Conservation (phyloP, 306 rosid genomes). For the Trifolium repens region DNA sequence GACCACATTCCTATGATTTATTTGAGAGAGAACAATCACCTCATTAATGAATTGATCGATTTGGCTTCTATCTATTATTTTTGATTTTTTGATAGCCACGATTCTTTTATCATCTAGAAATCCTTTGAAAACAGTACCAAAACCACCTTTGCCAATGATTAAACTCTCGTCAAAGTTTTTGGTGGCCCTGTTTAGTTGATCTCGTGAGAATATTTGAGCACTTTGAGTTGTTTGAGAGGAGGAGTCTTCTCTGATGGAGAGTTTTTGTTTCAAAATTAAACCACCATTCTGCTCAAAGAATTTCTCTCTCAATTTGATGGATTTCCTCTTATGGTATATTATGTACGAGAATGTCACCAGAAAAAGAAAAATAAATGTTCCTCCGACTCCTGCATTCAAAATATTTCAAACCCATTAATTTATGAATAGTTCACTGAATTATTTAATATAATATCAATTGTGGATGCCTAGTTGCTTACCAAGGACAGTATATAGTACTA, state of each 20-base stretch:
- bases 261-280: conserved; percentile 23
- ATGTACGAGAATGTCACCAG: conserved; percentile 5
- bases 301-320: conserved; percentile 33
- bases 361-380: background rate
- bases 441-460: background rate
- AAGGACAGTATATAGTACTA: background rate
- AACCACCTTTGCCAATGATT: conserved; percentile 52
- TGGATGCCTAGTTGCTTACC: background rate
- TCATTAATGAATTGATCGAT: conserved; percentile 54
- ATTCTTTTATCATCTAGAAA: background rate
- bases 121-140: conserved; percentile 50
- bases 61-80: conserved; percentile 41
- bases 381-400: conserved; percentile 25
- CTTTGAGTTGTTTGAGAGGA: background rate
- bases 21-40: conserved; percentile 51
- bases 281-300: conserved; percentile 54
- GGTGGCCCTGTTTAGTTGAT: conserved; percentile 51
- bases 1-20: conserved; percentile 57
- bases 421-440: background rate
- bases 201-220: conserved; percentile 33
- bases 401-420: background rate
- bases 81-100: conserved; percentile 56
- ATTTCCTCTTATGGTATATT: conserved; percentile 39
- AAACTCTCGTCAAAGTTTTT: conserved; percentile 38
- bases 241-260: conserved; percentile 1